Conservation (phyloP, 257 asterid species). For the Leonotis leonurus region DNA sequence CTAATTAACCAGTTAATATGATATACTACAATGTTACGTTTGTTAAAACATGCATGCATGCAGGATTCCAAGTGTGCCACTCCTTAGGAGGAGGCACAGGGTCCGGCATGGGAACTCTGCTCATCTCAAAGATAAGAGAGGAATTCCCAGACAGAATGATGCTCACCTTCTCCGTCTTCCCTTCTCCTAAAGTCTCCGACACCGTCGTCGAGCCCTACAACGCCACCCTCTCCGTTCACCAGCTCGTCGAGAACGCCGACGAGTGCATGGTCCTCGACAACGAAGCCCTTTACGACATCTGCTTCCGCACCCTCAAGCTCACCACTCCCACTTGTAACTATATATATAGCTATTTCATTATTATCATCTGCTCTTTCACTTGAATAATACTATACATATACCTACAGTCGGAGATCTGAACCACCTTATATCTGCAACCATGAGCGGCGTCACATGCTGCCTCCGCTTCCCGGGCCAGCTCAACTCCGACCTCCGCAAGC, state of each 20-base stretch:
- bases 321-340: slow-evolving; percentile 49
- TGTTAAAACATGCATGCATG: too few species aligned
- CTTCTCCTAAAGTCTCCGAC: slow-evolving; percentile 67
- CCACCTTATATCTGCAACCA: slow-evolving; percentile 60
- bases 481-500: slow-evolving; percentile 55
- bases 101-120: slow-evolving; percentile 66
- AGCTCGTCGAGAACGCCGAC: slow-evolving; percentile 59
- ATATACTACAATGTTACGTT: too few species aligned
- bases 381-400: too few species aligned
- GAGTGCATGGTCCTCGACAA: slow-evolving; percentile 80
- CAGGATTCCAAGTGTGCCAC: slow-evolving; percentile 67
- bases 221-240: slow-evolving; percentile 59
- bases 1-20: too few species aligned
- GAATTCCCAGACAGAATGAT: slow-evolving; percentile 64
- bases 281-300: slow-evolving; percentile 51
- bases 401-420: slow-evolving; percentile 65
- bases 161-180: slow-evolving; percentile 73
- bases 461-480: slow-evolving; percentile 56
- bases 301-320: slow-evolving; percentile 62
- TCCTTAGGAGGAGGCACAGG: slow-evolving; percentile 69
- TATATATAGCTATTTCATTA: too few species aligned
- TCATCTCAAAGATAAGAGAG: slow-evolving; percentile 61
- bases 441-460: slow-evolving; percentile 65
- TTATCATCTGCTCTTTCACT: too few species aligned
- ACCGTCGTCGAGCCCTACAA: slow-evolving; percentile 61